Conservation (phyloP, 106 monocot species). For the Apostasia ramifera region DNA sequence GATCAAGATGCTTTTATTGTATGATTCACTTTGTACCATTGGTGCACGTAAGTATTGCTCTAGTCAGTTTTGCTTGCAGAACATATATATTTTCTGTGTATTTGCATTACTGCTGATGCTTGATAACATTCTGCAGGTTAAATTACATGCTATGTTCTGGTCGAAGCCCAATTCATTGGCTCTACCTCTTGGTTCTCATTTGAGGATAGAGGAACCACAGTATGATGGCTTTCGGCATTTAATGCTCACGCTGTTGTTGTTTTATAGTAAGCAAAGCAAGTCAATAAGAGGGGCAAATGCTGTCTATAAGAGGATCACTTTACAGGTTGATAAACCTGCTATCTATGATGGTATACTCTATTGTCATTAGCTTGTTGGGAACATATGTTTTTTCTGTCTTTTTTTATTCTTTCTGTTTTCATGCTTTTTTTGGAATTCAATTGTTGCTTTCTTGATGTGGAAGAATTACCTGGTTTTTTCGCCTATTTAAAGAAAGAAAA, state of each 20-base stretch:
- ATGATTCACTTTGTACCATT: too few relatives aligned
- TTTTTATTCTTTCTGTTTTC: background rate
- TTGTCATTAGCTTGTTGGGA: background rate
- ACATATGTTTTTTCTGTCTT: background rate
- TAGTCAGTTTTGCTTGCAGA: too few relatives aligned
- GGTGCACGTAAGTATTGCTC: too few relatives aligned
- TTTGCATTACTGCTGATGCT: slow-evolving; percentile 7
- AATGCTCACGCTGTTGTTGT: slow-evolving; percentile 66
- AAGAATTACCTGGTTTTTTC: too few relatives aligned
- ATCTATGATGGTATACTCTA: slow-evolving; percentile 75
- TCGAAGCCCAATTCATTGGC: slow-evolving; percentile 79
- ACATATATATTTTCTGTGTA: background rate
- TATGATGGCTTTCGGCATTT: slow-evolving; percentile 60
- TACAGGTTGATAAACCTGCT: slow-evolving; percentile 70
- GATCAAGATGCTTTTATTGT: too few relatives aligned
- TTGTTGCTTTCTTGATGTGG: too few relatives aligned
- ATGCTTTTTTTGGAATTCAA: background rate
- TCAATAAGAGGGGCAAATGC: slow-evolving; percentile 91
- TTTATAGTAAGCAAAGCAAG: slow-evolving; percentile 92
- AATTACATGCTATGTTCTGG: slow-evolving; percentile 74
- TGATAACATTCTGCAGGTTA: slow-evolving; percentile 30
- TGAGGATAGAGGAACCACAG: slow-evolving; percentile 76
- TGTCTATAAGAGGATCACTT: slow-evolving; percentile 59
- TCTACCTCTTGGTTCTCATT: slow-evolving; percentile 59
- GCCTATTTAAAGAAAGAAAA: too few relatives aligned